phyloP scores from a whole-genome alignment of 2,329 filamentous ascomycete species.

The Beauveria sp. region DNA sequence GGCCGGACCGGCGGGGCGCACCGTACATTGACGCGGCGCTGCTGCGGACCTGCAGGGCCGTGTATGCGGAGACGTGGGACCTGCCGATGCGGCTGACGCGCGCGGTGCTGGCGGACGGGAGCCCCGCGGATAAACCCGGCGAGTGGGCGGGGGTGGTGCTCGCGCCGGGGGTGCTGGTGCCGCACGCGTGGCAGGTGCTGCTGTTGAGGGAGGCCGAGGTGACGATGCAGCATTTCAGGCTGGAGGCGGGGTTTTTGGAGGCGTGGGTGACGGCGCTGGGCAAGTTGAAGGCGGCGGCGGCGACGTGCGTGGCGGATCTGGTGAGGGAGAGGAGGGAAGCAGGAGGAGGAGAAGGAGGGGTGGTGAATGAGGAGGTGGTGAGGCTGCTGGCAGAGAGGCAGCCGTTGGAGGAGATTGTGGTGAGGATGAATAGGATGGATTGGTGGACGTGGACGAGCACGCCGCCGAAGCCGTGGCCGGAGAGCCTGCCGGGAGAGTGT shows the following conservation, averaged over 20 bases:
- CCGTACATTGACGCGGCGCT: slow-evolving; percentile 6
- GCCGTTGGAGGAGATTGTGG: slow-evolving; percentile 4
- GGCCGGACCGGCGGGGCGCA: slow-evolving; percentile 4
- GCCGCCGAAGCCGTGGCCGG: slow-evolving; percentile 7
- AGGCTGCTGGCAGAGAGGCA: background rate
- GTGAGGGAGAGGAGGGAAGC: background rate
- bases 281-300: slow-evolving; percentile 1
- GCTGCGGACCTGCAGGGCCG: slow-evolving; percentile 7
- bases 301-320: slow-evolving; percentile 4
- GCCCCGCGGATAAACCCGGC: background rate
- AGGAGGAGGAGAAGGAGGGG: background rate
- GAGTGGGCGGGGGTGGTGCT: slow-evolving; percentile 8
- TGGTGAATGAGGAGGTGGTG: background rate
- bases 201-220: slow-evolving; percentile 2
- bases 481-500: background rate
- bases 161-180: slow-evolving; percentile 7
- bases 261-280: slow-evolving; percentile 5
- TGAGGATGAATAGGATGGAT: slow-evolving; percentile 4
- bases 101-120: slow-evolving; percentile 5
- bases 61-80: slow-evolving; percentile 5
- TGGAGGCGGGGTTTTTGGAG: slow-evolving; percentile 6
- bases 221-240: slow-evolving; percentile 3
- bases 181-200: slow-evolving; percentile 9
- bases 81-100: slow-evolving; percentile 5
- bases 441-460: slow-evolving; percentile 8